Base-by-base conservation (phyloP, 176 grass and related monocot species). In the Thinopyrum elongatum region DNA sequence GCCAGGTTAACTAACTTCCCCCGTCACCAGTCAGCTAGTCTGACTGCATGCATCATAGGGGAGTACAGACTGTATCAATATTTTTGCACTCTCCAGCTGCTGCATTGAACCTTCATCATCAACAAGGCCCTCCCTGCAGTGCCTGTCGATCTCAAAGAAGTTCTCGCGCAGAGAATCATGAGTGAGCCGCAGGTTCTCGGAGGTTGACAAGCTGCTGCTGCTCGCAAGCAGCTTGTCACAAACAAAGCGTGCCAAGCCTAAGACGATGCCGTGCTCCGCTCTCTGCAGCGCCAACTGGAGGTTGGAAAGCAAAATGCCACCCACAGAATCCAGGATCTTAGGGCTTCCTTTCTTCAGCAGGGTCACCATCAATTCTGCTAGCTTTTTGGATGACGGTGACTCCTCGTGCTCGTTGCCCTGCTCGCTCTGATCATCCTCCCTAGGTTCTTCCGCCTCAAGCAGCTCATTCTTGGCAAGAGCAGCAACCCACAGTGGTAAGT, bases 321-420 rank as follows among this genome's bases (percentile, higher is more conserved):
- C 75, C 2, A 94, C 31, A 4, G 90, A 92, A 58, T 95, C 96
- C 36, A 98, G 74, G 77, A 98, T 88, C 73, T 74, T 88, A 4
- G 74, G 81, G 84, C 71, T 92, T 86, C 93, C 93, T 91, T 98
- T 98, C 80, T 91, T 98, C 65, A 95, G 72, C 41, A 95, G 70
- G 26, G 64, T 67, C 15, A 88, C 82, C 85, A 95, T 67, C 73
- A 86, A 85, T 75, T 94, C 93, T 38, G 82, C 80, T 44, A 98
- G 80, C 70, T 94, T 98, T 82, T 84, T 85, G 78, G 85, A 91
- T 11, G 65, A 90, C 29, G 6, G 75, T 2, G 70, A 90, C 13
- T 78, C 51, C 70, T 74, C 65, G 7, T 11, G 38, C 13, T 72
- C 77, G 12, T 34, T 84, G 72, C 10, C 68, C 31, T 57, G 85